These are phyloP conservation scores for Aspergillus clavatus DNA, from an alignment of 2,329 filamentous ascomycete species.

Conservation along the genomic window DNA sequence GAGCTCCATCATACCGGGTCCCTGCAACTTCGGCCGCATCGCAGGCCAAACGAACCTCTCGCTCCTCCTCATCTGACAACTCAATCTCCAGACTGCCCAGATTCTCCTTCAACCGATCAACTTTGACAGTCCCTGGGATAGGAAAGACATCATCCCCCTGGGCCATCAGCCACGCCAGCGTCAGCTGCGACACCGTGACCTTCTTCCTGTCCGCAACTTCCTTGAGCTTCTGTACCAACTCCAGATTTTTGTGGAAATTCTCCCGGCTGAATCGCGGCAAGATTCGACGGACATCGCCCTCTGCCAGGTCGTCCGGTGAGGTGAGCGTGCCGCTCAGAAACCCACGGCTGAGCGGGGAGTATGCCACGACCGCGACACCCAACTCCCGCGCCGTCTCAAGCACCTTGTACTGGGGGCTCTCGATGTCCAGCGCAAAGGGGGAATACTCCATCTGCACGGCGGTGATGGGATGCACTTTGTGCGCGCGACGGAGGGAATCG, in stretches of 20 bases:
- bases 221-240: conserved; percentile 48
- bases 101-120: conserved; percentile 46
- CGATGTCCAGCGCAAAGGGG: conserved; percentile 48
- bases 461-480: conserved; percentile 46
- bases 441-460: conserved; percentile 54
- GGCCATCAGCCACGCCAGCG: conserved; percentile 59
- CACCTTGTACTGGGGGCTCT: conserved; percentile 27
- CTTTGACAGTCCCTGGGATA: conserved; percentile 52
- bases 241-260: conserved; percentile 54
- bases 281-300: conserved; percentile 44
- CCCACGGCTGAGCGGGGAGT: conserved; percentile 42
- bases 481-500: conserved; percentile 47
- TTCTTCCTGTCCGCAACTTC: conserved; percentile 51
- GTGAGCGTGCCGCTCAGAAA: conserved; percentile 43
- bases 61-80: conserved; percentile 14
- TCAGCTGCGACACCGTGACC: conserved; percentile 53
- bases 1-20: conserved; percentile 5
- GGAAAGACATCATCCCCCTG: conserved; percentile 59
- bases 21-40: conserved; percentile 8
- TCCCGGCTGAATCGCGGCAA: conserved; percentile 49
- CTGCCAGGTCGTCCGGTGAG: conserved; percentile 33
- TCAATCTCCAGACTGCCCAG: conserved; percentile 15
- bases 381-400: conserved; percentile 27
- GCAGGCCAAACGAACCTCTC: conserved; percentile 6
- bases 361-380: conserved; percentile 40